A percentile compares a stretch with the other conserved stretches of the same genome.
These are phyloP conservation scores for Boletus pseudo-olivaceus DNA, from an alignment of 768 basidiomycete species.

Conservation along the genomic window DNA sequence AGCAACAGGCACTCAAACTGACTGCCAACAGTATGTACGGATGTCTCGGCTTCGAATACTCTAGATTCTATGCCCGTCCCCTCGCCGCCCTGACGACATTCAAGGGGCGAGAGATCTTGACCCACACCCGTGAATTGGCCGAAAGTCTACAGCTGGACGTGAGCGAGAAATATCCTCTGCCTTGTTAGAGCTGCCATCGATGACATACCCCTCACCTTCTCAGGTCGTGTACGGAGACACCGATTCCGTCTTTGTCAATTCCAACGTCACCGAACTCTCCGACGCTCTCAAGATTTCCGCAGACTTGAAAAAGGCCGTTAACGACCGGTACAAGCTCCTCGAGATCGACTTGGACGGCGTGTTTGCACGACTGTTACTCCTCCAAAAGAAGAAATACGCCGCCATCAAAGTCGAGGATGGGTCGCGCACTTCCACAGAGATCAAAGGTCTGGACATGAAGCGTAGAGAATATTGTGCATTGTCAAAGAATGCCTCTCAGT, in stretches of 20 bases:
- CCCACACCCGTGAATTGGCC: slow-evolving; percentile 87
- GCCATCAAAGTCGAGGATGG: slow-evolving; percentile 92
- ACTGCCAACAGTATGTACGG: slow-evolving; percentile 99
- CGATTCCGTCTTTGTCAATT: slow-evolving; percentile 98
- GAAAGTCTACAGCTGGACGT: slow-evolving; percentile 89
- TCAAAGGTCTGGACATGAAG: slow-evolving; percentile 99
- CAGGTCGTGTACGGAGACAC: slow-evolving; percentile 99
- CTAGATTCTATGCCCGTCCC: slow-evolving; percentile 92
- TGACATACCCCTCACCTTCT: not conserved
- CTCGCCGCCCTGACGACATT: slow-evolving; percentile 97
- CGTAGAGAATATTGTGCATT: slow-evolving; percentile 90
- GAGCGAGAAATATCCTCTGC: slow-evolving; percentile 26
- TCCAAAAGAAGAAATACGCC: slow-evolving; percentile 99
- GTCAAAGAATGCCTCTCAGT: slow-evolving; percentile 93
- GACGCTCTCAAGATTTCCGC: slow-evolving; percentile 90
- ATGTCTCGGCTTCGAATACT: slow-evolving; percentile 96
- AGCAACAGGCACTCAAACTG: slow-evolving; percentile 93
- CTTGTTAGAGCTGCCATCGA: not conserved
- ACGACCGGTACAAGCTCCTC: slow-evolving; percentile 90
- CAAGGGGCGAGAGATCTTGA: slow-evolving; percentile 97
- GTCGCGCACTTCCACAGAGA: slow-evolving; percentile 70
- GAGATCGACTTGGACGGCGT: slow-evolving; percentile 96
- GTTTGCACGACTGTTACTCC: slow-evolving; percentile 85
- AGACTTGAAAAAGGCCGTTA: slow-evolving; percentile 93
- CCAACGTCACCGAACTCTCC: slow-evolving; percentile 82